phyloP scores from a whole-genome alignment of 148 eudicot genomes.

The Pouteria glomerata region DNA sequence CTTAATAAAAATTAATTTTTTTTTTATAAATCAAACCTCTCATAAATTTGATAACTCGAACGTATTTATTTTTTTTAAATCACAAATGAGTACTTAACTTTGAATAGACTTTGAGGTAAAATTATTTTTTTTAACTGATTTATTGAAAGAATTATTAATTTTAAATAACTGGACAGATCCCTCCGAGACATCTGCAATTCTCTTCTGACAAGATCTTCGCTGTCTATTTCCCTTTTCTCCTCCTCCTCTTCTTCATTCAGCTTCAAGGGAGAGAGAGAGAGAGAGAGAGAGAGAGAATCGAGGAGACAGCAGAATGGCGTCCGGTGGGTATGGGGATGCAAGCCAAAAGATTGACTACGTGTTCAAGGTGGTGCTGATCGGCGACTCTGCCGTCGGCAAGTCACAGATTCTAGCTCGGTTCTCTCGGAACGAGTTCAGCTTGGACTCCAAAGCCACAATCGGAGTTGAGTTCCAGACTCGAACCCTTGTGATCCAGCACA shows the following conservation, averaged over 20 bases:
- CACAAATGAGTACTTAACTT: too few species aligned
- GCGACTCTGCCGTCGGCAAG: slow-evolving; percentile 76
- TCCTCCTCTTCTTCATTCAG: background rate
- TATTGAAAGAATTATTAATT: too few species aligned
- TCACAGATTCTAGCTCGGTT: slow-evolving; percentile 69
- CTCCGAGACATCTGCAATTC: too few species aligned
- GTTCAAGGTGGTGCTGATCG: slow-evolving; percentile 68
- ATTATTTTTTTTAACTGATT: too few species aligned
- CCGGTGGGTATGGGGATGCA: slow-evolving; percentile 41
- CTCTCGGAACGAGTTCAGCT: slow-evolving; percentile 69
- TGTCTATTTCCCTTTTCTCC: background rate
- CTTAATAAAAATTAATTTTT: too few species aligned
- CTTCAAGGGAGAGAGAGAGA: background rate
- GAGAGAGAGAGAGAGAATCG: slow-evolving; percentile 8
- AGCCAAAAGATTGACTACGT: slow-evolving; percentile 68
- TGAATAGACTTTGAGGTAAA: too few species aligned
- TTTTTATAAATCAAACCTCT: too few species aligned
- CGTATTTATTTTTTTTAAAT: too few species aligned
- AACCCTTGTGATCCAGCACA: slow-evolving; percentile 53
- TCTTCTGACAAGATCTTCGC: too few species aligned
- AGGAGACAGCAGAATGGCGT: slow-evolving; percentile 10
- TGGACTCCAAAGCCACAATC: slow-evolving; percentile 83
- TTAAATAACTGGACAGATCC: too few species aligned
- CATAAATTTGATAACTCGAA: too few species aligned
- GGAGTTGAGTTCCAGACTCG: too few species aligned